phyloP scores from a whole-genome alignment of 73 alveolate genomes.

The Loxodes magnus region DNA sequence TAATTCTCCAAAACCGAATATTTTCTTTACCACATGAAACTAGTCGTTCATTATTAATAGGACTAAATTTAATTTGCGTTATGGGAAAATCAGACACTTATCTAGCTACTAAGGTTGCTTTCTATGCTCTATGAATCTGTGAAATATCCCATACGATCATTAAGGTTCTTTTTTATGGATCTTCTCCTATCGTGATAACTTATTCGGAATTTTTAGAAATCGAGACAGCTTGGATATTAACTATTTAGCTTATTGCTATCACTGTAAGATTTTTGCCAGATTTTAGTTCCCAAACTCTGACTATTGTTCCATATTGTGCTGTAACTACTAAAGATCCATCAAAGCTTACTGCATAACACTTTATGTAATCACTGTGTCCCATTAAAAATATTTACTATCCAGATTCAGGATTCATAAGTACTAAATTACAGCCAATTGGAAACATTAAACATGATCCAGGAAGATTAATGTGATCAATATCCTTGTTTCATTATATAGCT shows the following conservation, averaged over 20 bases:
- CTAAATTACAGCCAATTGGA: conserved; percentile 48
- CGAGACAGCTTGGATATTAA: conserved; percentile 28
- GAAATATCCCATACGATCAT: conserved; percentile 76
- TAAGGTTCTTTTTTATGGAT: conserved; percentile 32
- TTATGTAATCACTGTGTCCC: conserved; percentile 45
- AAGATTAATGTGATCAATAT: too few species aligned
- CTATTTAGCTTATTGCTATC: conserved; percentile 25
- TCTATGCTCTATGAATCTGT: conserved; percentile 37
- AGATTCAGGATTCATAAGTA: conserved; percentile 41
- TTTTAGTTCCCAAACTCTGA: conserved; percentile 50
- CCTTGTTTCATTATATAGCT: too few species aligned
- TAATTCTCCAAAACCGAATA: conserved; percentile 85
- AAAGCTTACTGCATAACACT: conserved; percentile 31
- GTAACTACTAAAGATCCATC: conserved; percentile 53
- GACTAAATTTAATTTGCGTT: conserved; percentile 58
- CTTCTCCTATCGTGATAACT: conserved; percentile 40
- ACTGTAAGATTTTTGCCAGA: conserved; percentile 33
- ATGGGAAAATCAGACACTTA: conserved; percentile 63
- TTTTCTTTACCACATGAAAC: conserved; percentile 86
- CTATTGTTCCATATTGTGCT: conserved; percentile 38
- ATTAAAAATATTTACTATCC: conserved; percentile 39
- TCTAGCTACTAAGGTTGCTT: conserved; percentile 47
- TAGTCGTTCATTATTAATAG: conserved; percentile 60
- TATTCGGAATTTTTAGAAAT: conserved; percentile 34
- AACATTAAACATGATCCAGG: conserved; percentile 29